These are phyloP conservation scores for Zymoseptoria ardabiliae DNA, from an alignment of 2,329 filamentous ascomycete genomes.

Conservation along the genomic window DNA sequence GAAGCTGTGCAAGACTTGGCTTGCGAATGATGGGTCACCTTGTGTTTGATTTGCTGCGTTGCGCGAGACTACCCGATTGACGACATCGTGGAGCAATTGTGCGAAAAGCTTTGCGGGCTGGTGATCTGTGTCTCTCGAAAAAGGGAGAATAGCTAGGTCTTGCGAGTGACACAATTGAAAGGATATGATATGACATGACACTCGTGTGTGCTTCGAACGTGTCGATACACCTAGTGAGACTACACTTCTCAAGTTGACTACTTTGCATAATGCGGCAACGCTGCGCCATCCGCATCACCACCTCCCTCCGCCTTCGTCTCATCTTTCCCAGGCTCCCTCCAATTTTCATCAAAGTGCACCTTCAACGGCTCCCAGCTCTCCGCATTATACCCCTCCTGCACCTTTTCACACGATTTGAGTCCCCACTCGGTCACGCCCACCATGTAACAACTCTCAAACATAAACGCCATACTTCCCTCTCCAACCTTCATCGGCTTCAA, in stretches of 20 bases:
- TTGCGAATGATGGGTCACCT: neutral
- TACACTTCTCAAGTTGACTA: too few relatives aligned
- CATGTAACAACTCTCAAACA: slow-evolving; percentile 64
- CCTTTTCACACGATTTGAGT: slow-evolving; percentile 60
- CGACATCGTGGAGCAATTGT: neutral
- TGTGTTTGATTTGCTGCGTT: neutral
- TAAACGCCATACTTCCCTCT: slow-evolving; percentile 56
- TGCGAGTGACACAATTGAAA: neutral
- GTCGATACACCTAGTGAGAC: too few relatives aligned
- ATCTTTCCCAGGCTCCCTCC: neutral
- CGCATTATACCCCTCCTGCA: slow-evolving; percentile 66
- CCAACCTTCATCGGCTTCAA: slow-evolving; percentile 53
- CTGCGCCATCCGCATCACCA: neutral
- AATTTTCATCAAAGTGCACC: slow-evolving; percentile 34
- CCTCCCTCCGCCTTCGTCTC: neutral
- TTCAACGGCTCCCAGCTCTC: slow-evolving; percentile 66
- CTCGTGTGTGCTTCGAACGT: neutral
- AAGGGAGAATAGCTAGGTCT: neutral
- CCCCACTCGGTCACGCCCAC: slow-evolving; percentile 67
- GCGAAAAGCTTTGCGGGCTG: neutral
- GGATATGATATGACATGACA: neutral
- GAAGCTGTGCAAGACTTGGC: neutral
- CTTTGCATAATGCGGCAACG: neutral
- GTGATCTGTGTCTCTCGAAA: neutral
- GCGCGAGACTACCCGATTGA: neutral